Percentiles rank a stretch among this genome's conserved stretches.
Conservation (phyloP, 2,329 filamentous ascomycete species). For the Ophiostoma pallidulum region DNA sequence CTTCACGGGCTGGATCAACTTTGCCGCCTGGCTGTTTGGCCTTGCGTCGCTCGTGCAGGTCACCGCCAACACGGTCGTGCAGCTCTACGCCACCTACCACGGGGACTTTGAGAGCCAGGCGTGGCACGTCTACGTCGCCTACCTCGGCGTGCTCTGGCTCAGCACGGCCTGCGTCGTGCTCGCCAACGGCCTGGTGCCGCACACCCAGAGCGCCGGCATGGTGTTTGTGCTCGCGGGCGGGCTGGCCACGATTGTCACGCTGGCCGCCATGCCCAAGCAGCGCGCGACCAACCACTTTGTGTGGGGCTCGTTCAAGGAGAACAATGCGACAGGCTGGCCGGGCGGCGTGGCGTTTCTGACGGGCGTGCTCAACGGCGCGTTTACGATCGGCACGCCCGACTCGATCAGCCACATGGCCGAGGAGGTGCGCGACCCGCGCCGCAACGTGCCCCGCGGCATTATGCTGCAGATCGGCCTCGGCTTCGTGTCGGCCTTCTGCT, state of each 20-base stretch:
- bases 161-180: constrained; percentile 44
- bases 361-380: constrained; percentile 58
- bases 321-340: constrained; percentile 42
- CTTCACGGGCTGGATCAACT: constrained; percentile 42
- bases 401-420: constrained; percentile 53
- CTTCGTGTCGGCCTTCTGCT: constrained; percentile 40
- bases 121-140: constrained; percentile 53
- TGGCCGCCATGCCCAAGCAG: constrained; percentile 39
- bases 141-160: constrained; percentile 46
- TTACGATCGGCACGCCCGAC: constrained; percentile 54
- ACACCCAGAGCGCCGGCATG: constrained; percentile 42
- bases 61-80: constrained; percentile 48
- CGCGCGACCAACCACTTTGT: constrained; percentile 44
- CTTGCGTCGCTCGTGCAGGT: constrained; percentile 50
- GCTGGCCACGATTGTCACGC: constrained; percentile 43
- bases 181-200: constrained; percentile 45
- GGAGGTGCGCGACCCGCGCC: constrained; percentile 41
- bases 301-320: constrained; percentile 39
- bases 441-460: constrained; percentile 42
- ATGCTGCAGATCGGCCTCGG: constrained; percentile 38
- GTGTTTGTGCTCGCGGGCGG: constrained; percentile 46
- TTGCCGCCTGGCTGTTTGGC: constrained; percentile 54
- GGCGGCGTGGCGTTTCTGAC: constrained; percentile 55
- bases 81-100: constrained; percentile 52
- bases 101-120: constrained; percentile 38